A percentile compares a stretch with the other conserved stretches of the same genome.
These are phyloP conservation scores for Chloris gayana DNA, from an alignment of 176 grass and related monocot species.

Conservation along the genomic window DNA sequence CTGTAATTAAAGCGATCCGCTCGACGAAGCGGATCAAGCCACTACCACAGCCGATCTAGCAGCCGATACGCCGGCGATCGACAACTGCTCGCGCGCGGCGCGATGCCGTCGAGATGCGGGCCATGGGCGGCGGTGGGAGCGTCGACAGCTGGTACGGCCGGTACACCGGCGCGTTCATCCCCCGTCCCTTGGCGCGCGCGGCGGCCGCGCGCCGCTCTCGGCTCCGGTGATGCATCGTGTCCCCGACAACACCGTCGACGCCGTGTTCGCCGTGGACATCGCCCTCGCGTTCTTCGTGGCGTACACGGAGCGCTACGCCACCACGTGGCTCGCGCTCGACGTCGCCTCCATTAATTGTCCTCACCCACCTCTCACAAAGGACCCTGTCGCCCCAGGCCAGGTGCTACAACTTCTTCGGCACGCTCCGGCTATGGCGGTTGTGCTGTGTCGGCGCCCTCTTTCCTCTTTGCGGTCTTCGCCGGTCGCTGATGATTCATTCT, in stretches of 20 bases:
- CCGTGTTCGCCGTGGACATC: constrained; percentile 75
- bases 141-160: neutral
- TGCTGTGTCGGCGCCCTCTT: constrained; percentile 43
- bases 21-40: neutral
- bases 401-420: constrained; percentile 47
- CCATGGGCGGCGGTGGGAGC: neutral
- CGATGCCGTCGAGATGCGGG: constrained; percentile 5
- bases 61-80: neutral
- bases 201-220: constrained; percentile 22
- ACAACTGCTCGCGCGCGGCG: neutral
- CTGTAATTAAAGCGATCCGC: constrained; percentile 24
- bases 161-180: constrained; percentile 16
- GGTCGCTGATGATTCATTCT: too few relatives aligned
- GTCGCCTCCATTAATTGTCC: constrained; percentile 48
- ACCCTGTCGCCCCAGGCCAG: neutral
- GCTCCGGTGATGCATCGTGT: constrained; percentile 55
- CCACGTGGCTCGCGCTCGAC: constrained; percentile 43
- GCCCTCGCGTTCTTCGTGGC: constrained; percentile 83
- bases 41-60: neutral
- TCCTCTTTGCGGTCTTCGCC: too few relatives aligned
- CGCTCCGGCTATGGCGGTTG: constrained; percentile 50
- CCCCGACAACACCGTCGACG: constrained; percentile 64
- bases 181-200: constrained; percentile 56
- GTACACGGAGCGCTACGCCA: constrained; percentile 47
- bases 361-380: constrained; percentile 19